Base-by-base conservation (phyloP, 169 alveolate species). In the Perkinsus marinus region DNA sequence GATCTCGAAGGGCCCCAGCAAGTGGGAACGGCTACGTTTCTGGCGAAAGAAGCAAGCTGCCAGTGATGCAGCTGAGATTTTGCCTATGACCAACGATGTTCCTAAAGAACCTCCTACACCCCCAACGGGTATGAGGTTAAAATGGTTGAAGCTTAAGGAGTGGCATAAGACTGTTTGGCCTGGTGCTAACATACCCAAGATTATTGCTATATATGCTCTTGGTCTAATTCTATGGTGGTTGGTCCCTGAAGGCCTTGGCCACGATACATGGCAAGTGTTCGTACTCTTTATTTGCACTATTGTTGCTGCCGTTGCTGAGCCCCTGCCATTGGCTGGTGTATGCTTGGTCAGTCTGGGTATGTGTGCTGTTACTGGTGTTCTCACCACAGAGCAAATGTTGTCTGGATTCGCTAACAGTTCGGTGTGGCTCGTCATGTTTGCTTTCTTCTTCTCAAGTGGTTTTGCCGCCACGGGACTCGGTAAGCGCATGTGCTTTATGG, bases 341-440 rank as follows among this genome's bases (percentile, higher is more conserved):
- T 57, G 79, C 34, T 57, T 57, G 34, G 79, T 57, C 34, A 57
- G 79, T 57, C 79, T 57, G 36, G 79, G 79, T 57, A 30, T 57
- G 5, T 57, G 79, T 16, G 79, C 79, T 2, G 79, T 57, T 7
- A 57, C 79, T 57, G 79, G 79, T 57, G 79, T 57, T 57, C 90
- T 79, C 38, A 79, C 90, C 22, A 79, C 90, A 5, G 22, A 79
- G 19, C 43, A 37, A 38, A 41, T 41, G 57, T 68, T 89, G 9
- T 89, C 91, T 3, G 91, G 57, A 0, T 89, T 89, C 57, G 57
- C 68, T 41, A 26, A 39, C 19, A n/a, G 38, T 19, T 39, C 43
- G 13, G 91, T 89, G 68, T 89, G 91, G 91, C 91, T 89, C 68
- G 46, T 89, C 38, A 38, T 89, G 68, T 89, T 89, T 38, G 91